Base-by-base conservation (phyloP, 345 rosid species). In the Hibiscus tridactylites region DNA sequence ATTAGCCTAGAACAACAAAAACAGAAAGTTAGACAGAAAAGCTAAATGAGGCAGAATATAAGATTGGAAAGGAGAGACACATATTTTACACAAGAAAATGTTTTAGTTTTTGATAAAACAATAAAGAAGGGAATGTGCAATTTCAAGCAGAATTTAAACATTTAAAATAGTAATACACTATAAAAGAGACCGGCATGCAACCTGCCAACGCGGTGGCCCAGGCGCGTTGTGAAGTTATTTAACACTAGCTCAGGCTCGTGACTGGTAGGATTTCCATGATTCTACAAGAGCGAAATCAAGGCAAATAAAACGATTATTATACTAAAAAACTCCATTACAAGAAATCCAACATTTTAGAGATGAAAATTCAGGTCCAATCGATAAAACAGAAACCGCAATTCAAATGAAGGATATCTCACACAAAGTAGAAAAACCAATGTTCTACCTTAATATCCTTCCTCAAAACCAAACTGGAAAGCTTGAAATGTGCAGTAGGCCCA, bases 401-500 rank as follows among this genome's bases (percentile, higher is more conserved):
- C 13, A 6, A 13, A 60, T 7, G 1, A 61, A 19, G 3, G 46
- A 21, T 29, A 74, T 74, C 11, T 47, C 31, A 62, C 33, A 46
- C 57, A 9, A 21, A 19, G 49, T 13, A 17, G 9, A 65, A 53
- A 65, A 17, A 73, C 54, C 53, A 65, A 10, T 59, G 37, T 62
- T 44, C 10, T 73, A 87, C 99, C 99, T 92, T 96, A 70, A 92
- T 90, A 61, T 96, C 96, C 81, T 92, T 96, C 61, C 91, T 88
- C 19, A 96, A 74, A 63, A 89, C 88, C 67, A 96, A 96, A 71
- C 81, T 85, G 10, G 98, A 90, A 70, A 96, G 83, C 77, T 88
- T 96, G 81, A 96, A 96, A 77, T 92, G 96, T 35, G 99, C 99
- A 47, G 99, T 92, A 50, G 99, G 99, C 68, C 99, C 99, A 72